These are phyloP conservation scores for Cicer chorassanicum DNA, from an alignment of 306 rosid genomes.

Conservation along the genomic window DNA sequence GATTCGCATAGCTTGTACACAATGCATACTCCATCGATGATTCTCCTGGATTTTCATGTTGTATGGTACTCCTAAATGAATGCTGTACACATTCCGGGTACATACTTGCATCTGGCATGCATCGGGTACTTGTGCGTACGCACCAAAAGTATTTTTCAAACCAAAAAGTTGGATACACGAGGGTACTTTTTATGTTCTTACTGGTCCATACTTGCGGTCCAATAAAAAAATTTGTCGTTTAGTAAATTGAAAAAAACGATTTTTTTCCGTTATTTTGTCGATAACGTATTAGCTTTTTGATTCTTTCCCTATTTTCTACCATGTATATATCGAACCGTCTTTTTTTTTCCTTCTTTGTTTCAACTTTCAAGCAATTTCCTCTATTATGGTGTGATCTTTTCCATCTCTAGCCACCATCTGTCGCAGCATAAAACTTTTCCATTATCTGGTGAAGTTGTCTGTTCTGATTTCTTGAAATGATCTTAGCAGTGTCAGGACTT, in stretches of 20 bases:
- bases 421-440: too few species aligned
- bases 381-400: too few species aligned
- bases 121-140: not conserved
- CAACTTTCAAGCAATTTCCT: too few species aligned
- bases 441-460: too few species aligned
- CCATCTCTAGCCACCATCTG: too few species aligned
- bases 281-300: not conserved
- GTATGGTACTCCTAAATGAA: not conserved
- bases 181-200: not conserved
- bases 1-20: too few species aligned
- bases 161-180: not conserved
- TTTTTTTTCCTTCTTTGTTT: too few species aligned
- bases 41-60: too few species aligned
- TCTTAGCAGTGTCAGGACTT: too few species aligned
- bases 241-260: not conserved
- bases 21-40: too few species aligned
- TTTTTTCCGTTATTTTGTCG: not conserved
- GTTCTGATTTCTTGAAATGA: too few species aligned
- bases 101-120: not conserved
- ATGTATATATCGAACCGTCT: not conserved
- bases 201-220: not conserved
- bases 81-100: not conserved
- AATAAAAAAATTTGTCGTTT: not conserved
- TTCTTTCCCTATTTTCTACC: not conserved
- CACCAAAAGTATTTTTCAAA: not conserved